Percentiles rank a stretch among this genome's conserved stretches.
Conservation (phyloP, 768 basidiomycete species). For the Podaxis sp. region DNA sequence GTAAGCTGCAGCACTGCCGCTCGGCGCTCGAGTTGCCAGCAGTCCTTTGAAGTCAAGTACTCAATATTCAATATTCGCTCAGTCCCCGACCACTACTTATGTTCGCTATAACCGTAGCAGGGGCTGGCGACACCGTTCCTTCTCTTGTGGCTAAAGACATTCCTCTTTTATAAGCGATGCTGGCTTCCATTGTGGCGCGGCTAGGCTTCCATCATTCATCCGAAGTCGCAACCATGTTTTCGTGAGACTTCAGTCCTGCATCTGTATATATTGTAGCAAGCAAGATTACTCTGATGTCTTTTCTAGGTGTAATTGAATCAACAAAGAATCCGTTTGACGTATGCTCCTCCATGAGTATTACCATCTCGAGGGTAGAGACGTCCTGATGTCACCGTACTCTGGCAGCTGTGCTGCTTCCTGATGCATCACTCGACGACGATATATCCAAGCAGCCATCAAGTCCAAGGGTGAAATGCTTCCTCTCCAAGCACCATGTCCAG, state of each 20-base stretch:
- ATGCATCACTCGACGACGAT: neutral
- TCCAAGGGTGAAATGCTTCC: neutral
- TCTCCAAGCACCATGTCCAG: neutral
- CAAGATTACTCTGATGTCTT: neutral
- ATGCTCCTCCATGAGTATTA: too few species aligned
- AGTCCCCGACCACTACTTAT: too few species aligned
- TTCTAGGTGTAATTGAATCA: neutral
- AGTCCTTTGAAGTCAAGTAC: too few species aligned
- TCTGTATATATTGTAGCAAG: neutral
- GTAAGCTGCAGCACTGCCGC: too few species aligned
- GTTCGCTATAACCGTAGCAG: too few species aligned
- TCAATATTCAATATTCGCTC: too few species aligned
- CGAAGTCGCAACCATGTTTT: neutral
- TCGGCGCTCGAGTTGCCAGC: too few species aligned
- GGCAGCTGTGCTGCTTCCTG: neutral
- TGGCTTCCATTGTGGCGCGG: neutral
- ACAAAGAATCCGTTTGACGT: too few species aligned
- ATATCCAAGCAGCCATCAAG: neutral
- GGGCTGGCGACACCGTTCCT: neutral
- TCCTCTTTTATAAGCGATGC: neutral
- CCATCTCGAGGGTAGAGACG: too few species aligned
- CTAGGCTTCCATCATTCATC: neutral
- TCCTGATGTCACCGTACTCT: too few species aligned
- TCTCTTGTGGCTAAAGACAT: neutral
- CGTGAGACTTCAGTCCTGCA: neutral